Percentiles rank a stretch among this genome's conserved stretches.
Conservation (phyloP, 2,329 filamentous ascomycete species). For the Didymosphaeria variabile region DNA sequence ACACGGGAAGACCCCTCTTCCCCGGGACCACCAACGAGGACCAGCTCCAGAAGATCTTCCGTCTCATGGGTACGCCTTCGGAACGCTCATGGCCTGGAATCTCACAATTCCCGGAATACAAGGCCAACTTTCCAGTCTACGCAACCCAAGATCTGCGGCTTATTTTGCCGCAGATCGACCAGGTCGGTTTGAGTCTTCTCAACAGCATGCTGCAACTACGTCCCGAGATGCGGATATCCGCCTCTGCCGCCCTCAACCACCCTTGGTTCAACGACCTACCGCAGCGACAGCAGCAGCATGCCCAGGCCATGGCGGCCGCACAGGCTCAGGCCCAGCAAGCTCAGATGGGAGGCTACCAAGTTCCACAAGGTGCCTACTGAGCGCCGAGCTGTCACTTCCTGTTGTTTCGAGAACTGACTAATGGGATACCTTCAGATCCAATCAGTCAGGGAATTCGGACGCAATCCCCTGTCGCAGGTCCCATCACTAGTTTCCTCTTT, state of each 20-base stretch:
- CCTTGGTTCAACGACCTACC: conserved; percentile 88
- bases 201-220: conserved; percentile 91
- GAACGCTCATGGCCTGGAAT: conserved; percentile 97
- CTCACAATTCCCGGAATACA: conserved; percentile 96
- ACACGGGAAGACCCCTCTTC: conserved; percentile 93
- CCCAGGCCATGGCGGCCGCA: conserved; percentile 42
- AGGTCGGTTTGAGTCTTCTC: conserved; percentile 84
- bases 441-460: not conserved
- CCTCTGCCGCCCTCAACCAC: conserved; percentile 84
- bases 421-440: not conserved
- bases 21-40: conserved; percentile 98
- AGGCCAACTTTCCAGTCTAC: conserved; percentile 92
- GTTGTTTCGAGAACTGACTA: not conserved
- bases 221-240: conserved; percentile 90
- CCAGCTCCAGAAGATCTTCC: conserved; percentile 95
- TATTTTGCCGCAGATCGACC: conserved; percentile 91
- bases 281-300: conserved; percentile 55
- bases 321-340: conserved; percentile 49
- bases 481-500: not conserved
- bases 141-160: conserved; percentile 87
- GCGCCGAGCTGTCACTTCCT: conserved; percentile 1
- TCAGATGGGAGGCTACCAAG: conserved; percentile 50
- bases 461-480: not conserved
- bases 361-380: conserved; percentile 51
- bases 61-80: conserved; percentile 96